Percentiles rank a stretch among this genome's conserved stretches.
Conservation (phyloP, 768 basidiomycete species). For the Russula sp. region DNA sequence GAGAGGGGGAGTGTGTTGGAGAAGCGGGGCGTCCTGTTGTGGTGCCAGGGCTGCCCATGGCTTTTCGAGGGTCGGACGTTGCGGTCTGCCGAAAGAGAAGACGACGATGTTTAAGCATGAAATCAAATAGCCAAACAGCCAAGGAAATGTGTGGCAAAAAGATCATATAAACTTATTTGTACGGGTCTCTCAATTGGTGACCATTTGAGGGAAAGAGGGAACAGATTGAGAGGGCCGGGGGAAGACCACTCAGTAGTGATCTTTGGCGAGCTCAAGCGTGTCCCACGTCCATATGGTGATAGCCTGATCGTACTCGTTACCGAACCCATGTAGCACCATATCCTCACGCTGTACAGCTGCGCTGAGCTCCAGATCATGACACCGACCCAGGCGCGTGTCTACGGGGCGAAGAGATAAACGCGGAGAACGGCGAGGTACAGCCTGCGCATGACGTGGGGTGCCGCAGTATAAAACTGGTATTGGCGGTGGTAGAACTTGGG, state of each 20-base stretch:
- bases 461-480: not conserved
- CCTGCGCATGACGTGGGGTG: conserved; percentile 44
- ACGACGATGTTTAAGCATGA: not conserved
- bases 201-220: not conserved
- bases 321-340: conserved; percentile 65
- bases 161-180: conserved; percentile 21
- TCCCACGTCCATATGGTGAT: conserved; percentile 75
- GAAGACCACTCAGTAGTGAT: conserved; percentile 56
- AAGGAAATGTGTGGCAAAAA: conserved; percentile 6
- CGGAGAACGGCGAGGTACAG: conserved; percentile 60
- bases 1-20: not conserved
- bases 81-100: conserved; percentile 15
- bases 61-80: conserved; percentile 53
- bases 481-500: not conserved
- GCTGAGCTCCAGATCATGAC: conserved; percentile 89
- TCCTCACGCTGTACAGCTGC: conserved; percentile 70
- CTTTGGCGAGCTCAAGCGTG: conserved; percentile 55
- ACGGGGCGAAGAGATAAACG: conserved; percentile 53
- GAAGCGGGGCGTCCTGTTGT: not conserved
- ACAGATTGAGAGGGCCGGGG: not conserved
- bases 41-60: conserved; percentile 45
- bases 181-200: not conserved
- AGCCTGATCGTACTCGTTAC: conserved; percentile 33
- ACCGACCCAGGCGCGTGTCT: conserved; percentile 60
- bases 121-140: conserved; percentile 7